A percentile compares a stretch with the other conserved stretches of the same genome.
Conservation (phyloP, 2,329 filamentous ascomycete species). For the Helotiales sp. region DNA sequence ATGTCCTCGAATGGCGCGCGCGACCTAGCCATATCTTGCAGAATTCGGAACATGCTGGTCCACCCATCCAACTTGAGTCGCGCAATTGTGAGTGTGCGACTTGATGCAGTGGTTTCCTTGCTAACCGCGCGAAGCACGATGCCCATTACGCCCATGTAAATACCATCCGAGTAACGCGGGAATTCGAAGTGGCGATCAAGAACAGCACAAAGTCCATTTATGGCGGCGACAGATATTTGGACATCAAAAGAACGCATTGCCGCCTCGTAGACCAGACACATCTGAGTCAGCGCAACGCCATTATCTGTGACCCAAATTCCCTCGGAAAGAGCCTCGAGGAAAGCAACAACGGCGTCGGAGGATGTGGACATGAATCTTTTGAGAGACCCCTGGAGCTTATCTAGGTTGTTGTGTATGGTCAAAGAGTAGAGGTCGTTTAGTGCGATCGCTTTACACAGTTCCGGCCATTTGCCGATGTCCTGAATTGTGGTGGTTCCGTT, state of each 20-base stretch:
- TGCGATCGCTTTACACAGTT: not conserved
- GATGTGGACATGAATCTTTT: not conserved
- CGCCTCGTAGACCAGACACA: not conserved
- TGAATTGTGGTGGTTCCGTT: too few relatives aligned
- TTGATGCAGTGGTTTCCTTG: not conserved
- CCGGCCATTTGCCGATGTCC: not conserved
- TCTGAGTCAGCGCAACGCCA: not conserved
- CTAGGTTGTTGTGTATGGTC: not conserved
- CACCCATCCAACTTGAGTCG: not conserved
- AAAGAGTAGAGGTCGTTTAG: not conserved
- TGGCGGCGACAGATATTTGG: slow-evolving; percentile 6
- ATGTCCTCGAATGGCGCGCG: not conserved
- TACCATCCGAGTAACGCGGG: not conserved
- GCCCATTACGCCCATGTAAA: not conserved
- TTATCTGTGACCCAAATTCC: not conserved
- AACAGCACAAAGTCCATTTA: slow-evolving; percentile 3
- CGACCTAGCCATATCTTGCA: not conserved
- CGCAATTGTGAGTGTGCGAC: not conserved
- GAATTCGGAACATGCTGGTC: not conserved
- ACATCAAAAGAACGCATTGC: not conserved
- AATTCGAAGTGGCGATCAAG: not conserved
- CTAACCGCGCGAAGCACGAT: not conserved
- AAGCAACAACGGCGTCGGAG: not conserved
- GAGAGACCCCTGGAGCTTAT: not conserved
- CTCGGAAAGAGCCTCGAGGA: not conserved